Base-by-base conservation (phyloP, 2,329 filamentous ascomycete genomes). In the Davidsoniella neocaledoniae region DNA sequence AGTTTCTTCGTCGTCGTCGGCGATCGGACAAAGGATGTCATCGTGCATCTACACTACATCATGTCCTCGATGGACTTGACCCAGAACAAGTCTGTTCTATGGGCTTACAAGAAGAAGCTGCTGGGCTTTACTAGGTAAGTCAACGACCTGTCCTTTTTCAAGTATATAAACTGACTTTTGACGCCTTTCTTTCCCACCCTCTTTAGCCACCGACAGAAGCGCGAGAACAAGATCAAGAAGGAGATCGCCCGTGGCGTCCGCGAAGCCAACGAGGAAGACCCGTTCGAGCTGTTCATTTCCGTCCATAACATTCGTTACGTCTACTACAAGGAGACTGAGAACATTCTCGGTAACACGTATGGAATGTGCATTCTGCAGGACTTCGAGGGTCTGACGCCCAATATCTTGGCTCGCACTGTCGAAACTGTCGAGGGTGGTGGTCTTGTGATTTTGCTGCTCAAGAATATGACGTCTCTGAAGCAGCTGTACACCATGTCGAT, bases 321-420 rank as follows among this genome's bases (percentile, higher is more conserved):
- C 52, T 98, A 94, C 73, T 98, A 98, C 72, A 98, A 98, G 68
- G 91, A 98, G 69, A 96, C 91, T 25, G 91, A 98, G 61, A 96
- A 95, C 72, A 95, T 98, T 61, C 68, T 96, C 51, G 91, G 91
- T 63, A 94, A 96, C 64, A 98, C 91, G 41, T 98, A 91, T 62
- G 90, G 90, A 62, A 95, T 95, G 86, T 95, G 87, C 64, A 94
- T 98, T 56, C 68, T 98, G 57, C 91, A 98, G 65, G 91, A 98
- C 62, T 98, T 98, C 59, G 91, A 98, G 66, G 91, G 88, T 39
- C 77, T 98, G 57, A 98, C 91, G 8, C 91, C 91, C n/a, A 98
- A 98, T 62, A 74, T 95, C 56, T 76, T 98, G 29, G 91, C 91
- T 19, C 78, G 90, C 54, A 95, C 88, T 1, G 86, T 98, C 57